Conservation (phyloP, 2,329 filamentous ascomycete species). For the Xylariaceae sp. region DNA sequence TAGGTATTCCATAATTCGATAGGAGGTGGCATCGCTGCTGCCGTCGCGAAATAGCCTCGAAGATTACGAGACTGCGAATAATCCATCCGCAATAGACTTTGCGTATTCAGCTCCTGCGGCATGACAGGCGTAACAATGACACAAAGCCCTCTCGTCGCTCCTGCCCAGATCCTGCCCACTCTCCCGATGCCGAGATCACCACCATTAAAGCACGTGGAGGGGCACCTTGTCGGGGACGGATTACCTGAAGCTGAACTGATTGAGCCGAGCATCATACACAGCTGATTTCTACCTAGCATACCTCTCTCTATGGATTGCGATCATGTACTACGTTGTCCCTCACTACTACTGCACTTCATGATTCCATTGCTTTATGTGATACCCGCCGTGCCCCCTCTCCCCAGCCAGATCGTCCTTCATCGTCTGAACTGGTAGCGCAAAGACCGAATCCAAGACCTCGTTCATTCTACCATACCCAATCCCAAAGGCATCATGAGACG, state of each 20-base stretch:
- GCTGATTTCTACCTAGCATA: background rate
- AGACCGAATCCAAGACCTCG: background rate
- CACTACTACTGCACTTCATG: background rate
- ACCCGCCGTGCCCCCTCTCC: background rate
- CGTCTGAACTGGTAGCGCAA: slow-evolving; percentile 1
- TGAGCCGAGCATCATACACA: background rate
- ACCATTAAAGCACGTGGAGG: background rate
- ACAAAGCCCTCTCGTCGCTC: background rate
- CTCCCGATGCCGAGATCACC: background rate
- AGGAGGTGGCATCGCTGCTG: no score
- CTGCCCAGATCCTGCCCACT: background rate
- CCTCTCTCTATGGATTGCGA: no score
- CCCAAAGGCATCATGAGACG: slow-evolving; percentile 10
- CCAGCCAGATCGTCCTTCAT: background rate
- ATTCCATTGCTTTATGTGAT: background rate
- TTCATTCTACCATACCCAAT: background rate
- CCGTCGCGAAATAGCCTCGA: no score
- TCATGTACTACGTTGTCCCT: no score
- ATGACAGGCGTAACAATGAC: background rate
- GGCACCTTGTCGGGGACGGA: slow-evolving; percentile 3
- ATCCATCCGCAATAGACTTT: background rate
- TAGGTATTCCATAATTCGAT: no score
- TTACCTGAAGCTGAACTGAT: no score
- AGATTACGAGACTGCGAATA: background rate
- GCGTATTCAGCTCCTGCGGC: background rate